Evolutionary conservation across 768 basidiomycete genomes (phyloP).

Genomic region (Boletus rufocinnamomeus): DNA sequence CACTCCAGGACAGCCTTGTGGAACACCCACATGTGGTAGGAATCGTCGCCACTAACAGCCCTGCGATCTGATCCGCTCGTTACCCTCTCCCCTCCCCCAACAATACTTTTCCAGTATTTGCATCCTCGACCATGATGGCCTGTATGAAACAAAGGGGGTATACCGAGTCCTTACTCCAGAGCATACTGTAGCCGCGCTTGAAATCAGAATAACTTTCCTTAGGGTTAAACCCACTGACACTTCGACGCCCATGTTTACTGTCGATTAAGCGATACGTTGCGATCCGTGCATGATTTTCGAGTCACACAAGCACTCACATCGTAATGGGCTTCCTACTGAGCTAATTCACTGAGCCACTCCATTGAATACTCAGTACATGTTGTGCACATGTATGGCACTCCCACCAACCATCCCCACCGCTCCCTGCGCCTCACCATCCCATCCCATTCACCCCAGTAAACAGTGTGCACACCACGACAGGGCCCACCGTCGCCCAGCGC

Average conservation of each 20-base stretch:
- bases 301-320: too few relatives aligned
- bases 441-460: conserved; percentile 19
- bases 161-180: neutral
- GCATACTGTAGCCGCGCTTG: too few relatives aligned
- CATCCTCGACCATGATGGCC: neutral
- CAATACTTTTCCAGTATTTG: neutral
- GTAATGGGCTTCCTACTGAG: too few relatives aligned
- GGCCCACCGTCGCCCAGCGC: conserved; percentile 55
- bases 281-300: too few relatives aligned
- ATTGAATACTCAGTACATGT: too few relatives aligned
- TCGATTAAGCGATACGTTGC: neutral
- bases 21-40: neutral
- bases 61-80: neutral
- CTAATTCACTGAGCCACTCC: too few relatives aligned
- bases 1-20: neutral
- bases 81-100: neutral
- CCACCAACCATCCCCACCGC: too few relatives aligned
- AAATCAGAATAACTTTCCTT: neutral
- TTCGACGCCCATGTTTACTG: neutral
- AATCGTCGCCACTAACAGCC: neutral
- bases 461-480: conserved; percentile 49
- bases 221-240: too few relatives aligned
- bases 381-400: too few relatives aligned
- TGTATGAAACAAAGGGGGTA: neutral
- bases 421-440: conserved; percentile 2